A percentile compares a stretch with the other conserved stretches of the same genome.
These are phyloP conservation scores for Vaccinium vitisidaea DNA, from an alignment of 148 eudicot species.

Conservation along the genomic window DNA sequence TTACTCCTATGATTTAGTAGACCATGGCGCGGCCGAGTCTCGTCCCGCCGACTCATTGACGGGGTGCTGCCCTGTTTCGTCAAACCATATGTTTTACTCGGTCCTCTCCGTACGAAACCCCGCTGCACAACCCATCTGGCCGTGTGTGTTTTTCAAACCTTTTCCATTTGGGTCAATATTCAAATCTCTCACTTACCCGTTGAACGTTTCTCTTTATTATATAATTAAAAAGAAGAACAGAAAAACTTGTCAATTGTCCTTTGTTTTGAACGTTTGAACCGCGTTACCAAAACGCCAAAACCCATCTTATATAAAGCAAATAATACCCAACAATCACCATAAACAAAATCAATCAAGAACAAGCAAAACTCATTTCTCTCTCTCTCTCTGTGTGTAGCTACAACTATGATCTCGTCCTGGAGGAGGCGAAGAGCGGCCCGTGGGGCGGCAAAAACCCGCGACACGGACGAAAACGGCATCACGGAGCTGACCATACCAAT, in stretches of 20 bases:
- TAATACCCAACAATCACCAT: too few species aligned
- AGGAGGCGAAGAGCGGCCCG: constrained; percentile 31
- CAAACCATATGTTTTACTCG: background rate
- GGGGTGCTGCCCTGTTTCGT: background rate
- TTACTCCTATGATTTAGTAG: too few species aligned
- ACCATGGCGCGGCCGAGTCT: too few species aligned
- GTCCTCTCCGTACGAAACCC: too few species aligned
- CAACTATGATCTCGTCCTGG: constrained; percentile 35
- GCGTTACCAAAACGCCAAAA: background rate
- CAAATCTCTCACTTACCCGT: background rate
- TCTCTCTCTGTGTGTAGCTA: background rate
- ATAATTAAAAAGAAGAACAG: too few species aligned
- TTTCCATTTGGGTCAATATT: background rate
- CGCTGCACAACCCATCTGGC: background rate
- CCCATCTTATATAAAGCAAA: background rate
- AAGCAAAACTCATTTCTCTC: background rate
- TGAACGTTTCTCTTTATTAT: background rate
- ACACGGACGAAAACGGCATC: background rate
- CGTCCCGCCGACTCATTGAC: too few species aligned
- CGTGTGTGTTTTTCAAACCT: background rate
- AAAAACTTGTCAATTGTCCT: background rate
- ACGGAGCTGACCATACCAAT: constrained; percentile 28
- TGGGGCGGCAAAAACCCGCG: background rate
- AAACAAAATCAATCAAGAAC: too few species aligned
- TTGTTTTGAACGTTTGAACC: constrained; percentile 15